Percentiles rank a stretch among this genome's conserved stretches.
phyloP scores from a whole-genome alignment of 352 stramenopile genomes.

The Pythium insidiosum region DNA sequence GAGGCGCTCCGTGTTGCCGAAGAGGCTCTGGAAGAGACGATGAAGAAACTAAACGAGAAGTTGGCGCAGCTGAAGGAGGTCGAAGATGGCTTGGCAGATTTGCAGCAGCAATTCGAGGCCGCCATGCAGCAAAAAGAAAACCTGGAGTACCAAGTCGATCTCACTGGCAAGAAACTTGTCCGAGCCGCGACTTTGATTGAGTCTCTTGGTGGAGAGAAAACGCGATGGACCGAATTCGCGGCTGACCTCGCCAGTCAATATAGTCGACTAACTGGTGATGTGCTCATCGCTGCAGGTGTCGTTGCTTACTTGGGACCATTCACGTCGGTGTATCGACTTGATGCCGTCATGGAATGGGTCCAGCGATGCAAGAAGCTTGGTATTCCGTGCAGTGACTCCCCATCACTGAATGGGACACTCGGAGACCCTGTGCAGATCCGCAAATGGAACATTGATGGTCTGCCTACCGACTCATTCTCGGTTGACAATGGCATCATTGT shows the following conservation, averaged over 20 bases:
- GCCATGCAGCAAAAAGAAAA: slow-evolving; percentile 89
- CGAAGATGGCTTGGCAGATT: slow-evolving; percentile 81
- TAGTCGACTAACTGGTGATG: slow-evolving; percentile 87
- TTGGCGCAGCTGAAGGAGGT: slow-evolving; percentile 87
- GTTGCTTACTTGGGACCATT: slow-evolving; percentile 93
- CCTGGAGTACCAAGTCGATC: slow-evolving; percentile 87
- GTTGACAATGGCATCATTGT: slow-evolving; percentile 94
- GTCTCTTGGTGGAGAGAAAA: slow-evolving; percentile 89
- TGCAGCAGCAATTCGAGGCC: slow-evolving; percentile 84
- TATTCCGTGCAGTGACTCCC: slow-evolving; percentile 81
- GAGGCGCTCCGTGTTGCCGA: slow-evolving; percentile 84
- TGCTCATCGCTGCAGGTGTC: slow-evolving; percentile 87
- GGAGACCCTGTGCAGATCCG: slow-evolving; percentile 89
- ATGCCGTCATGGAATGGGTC: slow-evolving; percentile 78
- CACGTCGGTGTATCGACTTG: slow-evolving; percentile 81
- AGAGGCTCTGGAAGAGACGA: slow-evolving; percentile 78
- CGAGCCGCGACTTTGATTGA: slow-evolving; percentile 91
- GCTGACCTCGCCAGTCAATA: slow-evolving; percentile 76
- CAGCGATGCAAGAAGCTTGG: slow-evolving; percentile 57
- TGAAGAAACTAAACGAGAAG: slow-evolving; percentile 88
- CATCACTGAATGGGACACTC: slow-evolving; percentile 82
- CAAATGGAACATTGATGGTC: slow-evolving; percentile 93
- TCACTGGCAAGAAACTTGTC: slow-evolving; percentile 91
- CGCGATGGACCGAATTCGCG: slow-evolving; percentile 87
- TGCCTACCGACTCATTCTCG: slow-evolving; percentile 91